phyloP scores from a whole-genome alignment of 106 monocot genomes.

The Acanthochlamys bracteata region DNA sequence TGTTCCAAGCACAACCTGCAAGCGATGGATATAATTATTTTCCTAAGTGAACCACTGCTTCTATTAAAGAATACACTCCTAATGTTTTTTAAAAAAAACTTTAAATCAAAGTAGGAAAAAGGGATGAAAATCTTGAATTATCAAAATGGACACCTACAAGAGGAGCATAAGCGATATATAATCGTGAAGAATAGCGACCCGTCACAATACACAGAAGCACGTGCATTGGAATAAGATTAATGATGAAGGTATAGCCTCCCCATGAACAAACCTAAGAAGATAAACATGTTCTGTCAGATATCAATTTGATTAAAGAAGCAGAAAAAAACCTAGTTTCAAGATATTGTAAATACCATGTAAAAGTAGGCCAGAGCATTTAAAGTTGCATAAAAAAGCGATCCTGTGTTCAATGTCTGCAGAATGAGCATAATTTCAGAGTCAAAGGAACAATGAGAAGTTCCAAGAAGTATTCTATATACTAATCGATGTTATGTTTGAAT shows the following conservation, averaged over 20 bases:
- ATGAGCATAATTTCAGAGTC: background rate
- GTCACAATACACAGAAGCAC: slow-evolving; percentile 89
- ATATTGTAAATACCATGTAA: slow-evolving; percentile 71
- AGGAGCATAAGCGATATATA: slow-evolving; percentile 98
- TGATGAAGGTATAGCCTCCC: slow-evolving; percentile 99
- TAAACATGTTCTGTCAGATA: background rate
- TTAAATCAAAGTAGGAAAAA: no score
- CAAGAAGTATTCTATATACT: background rate
- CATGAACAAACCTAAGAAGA: slow-evolving; percentile 83
- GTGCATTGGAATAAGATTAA: slow-evolving; percentile 99
- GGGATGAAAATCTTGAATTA: no score
- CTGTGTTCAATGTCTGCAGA: slow-evolving; percentile 92
- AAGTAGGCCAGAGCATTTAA: slow-evolving; percentile 92
- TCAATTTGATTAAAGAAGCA: background rate
- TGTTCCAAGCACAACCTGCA: slow-evolving; percentile 90
- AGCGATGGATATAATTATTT: slow-evolving; percentile 1
- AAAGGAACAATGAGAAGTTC: background rate
- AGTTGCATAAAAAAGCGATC: slow-evolving; percentile 95
- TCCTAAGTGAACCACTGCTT: no score
- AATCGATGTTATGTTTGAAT: background rate
- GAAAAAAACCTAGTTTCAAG: background rate
- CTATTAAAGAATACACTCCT: no score
- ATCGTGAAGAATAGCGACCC: slow-evolving; percentile 85
- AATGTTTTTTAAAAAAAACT: no score
- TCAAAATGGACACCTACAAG: slow-evolving; percentile 61